phyloP scores from a whole-genome alignment of 768 basidiomycete genomes.

The Thelephora ganbajun region DNA sequence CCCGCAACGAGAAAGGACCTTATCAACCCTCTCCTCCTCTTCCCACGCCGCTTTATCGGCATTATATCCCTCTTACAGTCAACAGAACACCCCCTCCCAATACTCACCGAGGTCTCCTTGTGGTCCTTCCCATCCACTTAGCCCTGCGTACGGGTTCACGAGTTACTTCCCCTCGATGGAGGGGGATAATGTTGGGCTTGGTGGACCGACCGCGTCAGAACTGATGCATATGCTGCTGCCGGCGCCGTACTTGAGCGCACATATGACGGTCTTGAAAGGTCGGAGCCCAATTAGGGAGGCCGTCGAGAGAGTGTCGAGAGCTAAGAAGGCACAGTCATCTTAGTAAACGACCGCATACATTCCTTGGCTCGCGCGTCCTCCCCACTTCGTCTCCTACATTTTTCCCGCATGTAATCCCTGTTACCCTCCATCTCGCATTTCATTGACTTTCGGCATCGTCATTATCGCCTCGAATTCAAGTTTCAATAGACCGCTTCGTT shows the following conservation, averaged over 20 bases:
- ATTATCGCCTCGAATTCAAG: no score
- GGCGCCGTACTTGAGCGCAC: conserved; percentile 54
- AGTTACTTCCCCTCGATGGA: conserved; percentile 54
- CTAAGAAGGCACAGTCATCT: conserved; percentile 21
- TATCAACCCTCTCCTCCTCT: conserved; percentile 16
- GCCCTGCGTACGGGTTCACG: conserved; percentile 28
- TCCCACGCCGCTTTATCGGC: conserved; percentile 12
- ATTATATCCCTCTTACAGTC: no score
- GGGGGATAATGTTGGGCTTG: conserved; percentile 11
- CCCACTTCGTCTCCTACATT: no score
- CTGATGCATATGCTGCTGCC: conserved; percentile 59
- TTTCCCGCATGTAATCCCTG: no score
- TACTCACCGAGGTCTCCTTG: conserved; percentile 6
- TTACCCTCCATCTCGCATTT: no score
- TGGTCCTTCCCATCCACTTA: conserved; percentile 15
- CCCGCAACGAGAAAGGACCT: conserved; percentile 18
- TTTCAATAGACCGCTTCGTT: no score
- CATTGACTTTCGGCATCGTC: no score
- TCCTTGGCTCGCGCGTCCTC: no score
- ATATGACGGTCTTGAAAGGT: conserved; percentile 52
- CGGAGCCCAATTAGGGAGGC: conserved; percentile 57
- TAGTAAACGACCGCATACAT: no score
- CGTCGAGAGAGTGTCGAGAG: conserved; percentile 49
- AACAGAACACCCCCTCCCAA: no score
- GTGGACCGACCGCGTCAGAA: conserved; percentile 32